A percentile compares a stretch with the other conserved stretches of the same genome.
phyloP scores from a whole-genome alignment of 352 stramenopile species.

The Globisporangium echinulatum region DNA sequence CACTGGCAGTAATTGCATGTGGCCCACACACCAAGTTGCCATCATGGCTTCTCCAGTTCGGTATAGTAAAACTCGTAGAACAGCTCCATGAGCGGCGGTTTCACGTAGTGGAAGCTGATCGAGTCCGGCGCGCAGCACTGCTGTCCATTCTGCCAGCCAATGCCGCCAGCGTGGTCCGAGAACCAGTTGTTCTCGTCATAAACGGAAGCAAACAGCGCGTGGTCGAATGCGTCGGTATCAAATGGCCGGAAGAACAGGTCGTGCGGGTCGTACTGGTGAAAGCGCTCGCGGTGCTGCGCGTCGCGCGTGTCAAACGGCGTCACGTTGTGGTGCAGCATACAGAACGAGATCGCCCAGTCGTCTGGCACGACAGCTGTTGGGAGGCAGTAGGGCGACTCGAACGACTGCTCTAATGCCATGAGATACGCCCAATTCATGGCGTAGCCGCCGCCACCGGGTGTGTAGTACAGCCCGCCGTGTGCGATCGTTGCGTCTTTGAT shows the following conservation, averaged over 20 bases:
- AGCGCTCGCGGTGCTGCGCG: slow-evolving; percentile 56
- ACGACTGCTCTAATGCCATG: slow-evolving; percentile 51
- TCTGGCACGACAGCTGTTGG: slow-evolving; percentile 65
- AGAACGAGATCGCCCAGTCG: slow-evolving; percentile 86
- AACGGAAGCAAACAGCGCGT: slow-evolving; percentile 65
- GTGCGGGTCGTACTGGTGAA: slow-evolving; percentile 82
- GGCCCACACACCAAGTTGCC: no score
- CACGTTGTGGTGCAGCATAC: slow-evolving; percentile 69
- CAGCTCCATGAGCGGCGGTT: slow-evolving; percentile 75
- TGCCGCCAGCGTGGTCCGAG: slow-evolving; percentile 61
- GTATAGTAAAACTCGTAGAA: slow-evolving; percentile 81
- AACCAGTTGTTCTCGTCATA: slow-evolving; percentile 88
- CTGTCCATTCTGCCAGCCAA: slow-evolving; percentile 76
- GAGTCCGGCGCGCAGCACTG: slow-evolving; percentile 71
- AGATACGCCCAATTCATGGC: slow-evolving; percentile 83
- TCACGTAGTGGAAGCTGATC: slow-evolving; percentile 85
- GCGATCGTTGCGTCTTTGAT: slow-evolving; percentile 39
- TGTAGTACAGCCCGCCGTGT: slow-evolving; percentile 76
- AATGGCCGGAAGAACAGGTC: slow-evolving; percentile 58
- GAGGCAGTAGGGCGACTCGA: slow-evolving; percentile 72
- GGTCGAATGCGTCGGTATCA: slow-evolving; percentile 68
- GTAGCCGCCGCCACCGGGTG: slow-evolving; percentile 71
- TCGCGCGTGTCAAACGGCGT: slow-evolving; percentile 72
- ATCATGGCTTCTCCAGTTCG: no score
- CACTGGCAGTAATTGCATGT: no score